Conservation (phyloP, 306 rosid genomes). For the Argentina anserina region DNA sequence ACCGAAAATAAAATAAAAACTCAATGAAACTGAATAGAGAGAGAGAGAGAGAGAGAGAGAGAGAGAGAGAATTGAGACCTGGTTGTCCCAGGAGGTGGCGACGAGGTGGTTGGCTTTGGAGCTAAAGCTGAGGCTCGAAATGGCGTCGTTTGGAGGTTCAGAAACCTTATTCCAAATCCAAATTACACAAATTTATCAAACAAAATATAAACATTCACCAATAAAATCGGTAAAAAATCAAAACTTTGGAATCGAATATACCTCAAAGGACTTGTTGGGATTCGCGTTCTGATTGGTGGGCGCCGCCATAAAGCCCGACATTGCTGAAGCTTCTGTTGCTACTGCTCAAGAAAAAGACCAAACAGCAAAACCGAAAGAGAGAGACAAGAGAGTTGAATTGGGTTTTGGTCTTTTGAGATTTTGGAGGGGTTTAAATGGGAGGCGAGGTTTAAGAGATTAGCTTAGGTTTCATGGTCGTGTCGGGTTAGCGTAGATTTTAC, state of each 20-base stretch:
- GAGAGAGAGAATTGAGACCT: constrained; percentile 33
- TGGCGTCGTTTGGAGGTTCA: constrained; percentile 71
- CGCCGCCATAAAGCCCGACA: constrained; percentile 10
- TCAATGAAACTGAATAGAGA: not conserved
- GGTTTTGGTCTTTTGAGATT: not conserved
- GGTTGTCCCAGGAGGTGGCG: constrained; percentile 88
- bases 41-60: not conserved
- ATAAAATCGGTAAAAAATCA: not conserved
- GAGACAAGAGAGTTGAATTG: not conserved
- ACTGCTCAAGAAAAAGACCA: not conserved
- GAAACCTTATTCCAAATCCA: constrained; percentile 45
- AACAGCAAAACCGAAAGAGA: not conserved
- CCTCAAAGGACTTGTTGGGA: constrained; percentile 19
- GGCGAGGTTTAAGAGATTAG: not conserved
- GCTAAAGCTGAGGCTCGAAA: constrained; percentile 67
- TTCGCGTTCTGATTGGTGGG: not conserved
- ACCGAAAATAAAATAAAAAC: no score
- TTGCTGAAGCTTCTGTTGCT: no score
- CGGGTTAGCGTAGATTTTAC: not conserved
- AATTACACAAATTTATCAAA: not conserved
- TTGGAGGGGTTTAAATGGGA: no score
- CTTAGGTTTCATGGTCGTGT: not conserved
- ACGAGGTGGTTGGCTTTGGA: constrained; percentile 74
- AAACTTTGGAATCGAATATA: not conserved
- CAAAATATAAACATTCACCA: not conserved